Conservation (phyloP, 2,329 filamentous ascomycete genomes). For the Fusarium agapanthi region DNA sequence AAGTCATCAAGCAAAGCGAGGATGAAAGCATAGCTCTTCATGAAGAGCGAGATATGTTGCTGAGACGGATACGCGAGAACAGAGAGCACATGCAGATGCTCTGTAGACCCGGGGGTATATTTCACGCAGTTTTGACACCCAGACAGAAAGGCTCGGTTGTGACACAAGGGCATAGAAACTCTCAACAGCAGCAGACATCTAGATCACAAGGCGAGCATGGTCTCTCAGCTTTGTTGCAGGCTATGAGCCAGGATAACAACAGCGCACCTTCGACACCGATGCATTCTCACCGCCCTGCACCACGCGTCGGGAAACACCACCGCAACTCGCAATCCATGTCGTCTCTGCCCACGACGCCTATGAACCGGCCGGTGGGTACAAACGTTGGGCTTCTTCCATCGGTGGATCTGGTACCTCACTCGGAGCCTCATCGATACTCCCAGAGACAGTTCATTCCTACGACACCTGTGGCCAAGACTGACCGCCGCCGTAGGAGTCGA, state of each 20-base stretch:
- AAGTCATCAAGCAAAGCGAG: conserved; percentile 79
- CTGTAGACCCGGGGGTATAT: conserved; percentile 76
- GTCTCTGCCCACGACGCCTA: conserved; percentile 82
- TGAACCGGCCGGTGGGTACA: conserved; percentile 58
- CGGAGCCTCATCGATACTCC: conserved; percentile 61
- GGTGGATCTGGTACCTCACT: conserved; percentile 68
- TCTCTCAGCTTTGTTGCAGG: conserved; percentile 83
- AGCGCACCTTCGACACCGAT: conserved; percentile 78
- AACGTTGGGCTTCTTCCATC: conserved; percentile 68
- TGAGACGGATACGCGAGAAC: conserved; percentile 88
- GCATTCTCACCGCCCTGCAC: conserved; percentile 54
- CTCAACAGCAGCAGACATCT: conserved; percentile 62
- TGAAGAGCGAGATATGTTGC: conserved; percentile 80
- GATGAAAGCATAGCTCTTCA: conserved; percentile 74
- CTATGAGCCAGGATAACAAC: conserved; percentile 76
- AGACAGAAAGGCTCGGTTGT: conserved; percentile 52
- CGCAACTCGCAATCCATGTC: conserved; percentile 85
- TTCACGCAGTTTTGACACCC: conserved; percentile 70
- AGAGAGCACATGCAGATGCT: conserved; percentile 85
- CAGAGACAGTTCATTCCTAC: conserved; percentile 54
- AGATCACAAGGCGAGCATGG: conserved; percentile 62
- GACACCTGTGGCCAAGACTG: conserved; percentile 54
- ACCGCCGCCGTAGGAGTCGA: conserved; percentile 72
- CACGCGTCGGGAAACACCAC: conserved; percentile 68
- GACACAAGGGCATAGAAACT: conserved; percentile 56